These are phyloP conservation scores for Alternaria brassicae DNA, from an alignment of 2,329 filamentous ascomycete genomes.

Conservation along the genomic window DNA sequence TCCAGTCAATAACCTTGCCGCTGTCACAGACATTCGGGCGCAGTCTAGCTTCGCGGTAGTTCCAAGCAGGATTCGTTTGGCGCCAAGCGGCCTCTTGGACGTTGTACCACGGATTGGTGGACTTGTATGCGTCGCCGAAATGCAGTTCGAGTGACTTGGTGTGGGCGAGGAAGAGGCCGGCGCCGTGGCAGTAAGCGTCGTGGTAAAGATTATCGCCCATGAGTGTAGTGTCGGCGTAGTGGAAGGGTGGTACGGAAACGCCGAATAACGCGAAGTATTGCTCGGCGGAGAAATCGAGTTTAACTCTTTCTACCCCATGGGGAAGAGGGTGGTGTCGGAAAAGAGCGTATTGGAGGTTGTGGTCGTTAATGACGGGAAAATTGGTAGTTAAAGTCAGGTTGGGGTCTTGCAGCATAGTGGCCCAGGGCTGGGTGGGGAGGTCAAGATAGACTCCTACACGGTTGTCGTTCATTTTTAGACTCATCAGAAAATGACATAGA, in stretches of 20 bases:
- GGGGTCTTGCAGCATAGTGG: neutral
- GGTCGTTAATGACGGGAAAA: neutral
- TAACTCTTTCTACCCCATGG: constrained; percentile 23
- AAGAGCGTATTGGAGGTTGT: neutral
- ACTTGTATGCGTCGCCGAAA: constrained; percentile 11
- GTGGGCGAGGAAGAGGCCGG: constrained; percentile 13
- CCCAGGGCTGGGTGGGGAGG: neutral
- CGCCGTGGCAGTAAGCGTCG: neutral
- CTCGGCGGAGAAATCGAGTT: constrained; percentile 13
- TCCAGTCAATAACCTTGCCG: neutral
- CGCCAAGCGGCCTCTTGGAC: neutral
- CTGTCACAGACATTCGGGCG: neutral
- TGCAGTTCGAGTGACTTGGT: constrained; percentile 6
- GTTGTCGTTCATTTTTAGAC: neutral
- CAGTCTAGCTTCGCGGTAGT: neutral
- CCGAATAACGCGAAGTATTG: constrained; percentile 25
- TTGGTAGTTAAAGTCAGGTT: neutral
- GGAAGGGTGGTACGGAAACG: constrained; percentile 20
- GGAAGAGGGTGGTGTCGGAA: neutral
- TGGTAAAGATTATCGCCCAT: neutral
- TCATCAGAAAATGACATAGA: constrained; percentile 5
- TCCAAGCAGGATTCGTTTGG: neutral
- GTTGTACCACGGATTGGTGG: constrained; percentile 15
- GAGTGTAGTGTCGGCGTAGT: neutral
- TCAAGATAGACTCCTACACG: neutral